Conservation (phyloP, 441 rosid species). For the Biscutella auriculata region DNA sequence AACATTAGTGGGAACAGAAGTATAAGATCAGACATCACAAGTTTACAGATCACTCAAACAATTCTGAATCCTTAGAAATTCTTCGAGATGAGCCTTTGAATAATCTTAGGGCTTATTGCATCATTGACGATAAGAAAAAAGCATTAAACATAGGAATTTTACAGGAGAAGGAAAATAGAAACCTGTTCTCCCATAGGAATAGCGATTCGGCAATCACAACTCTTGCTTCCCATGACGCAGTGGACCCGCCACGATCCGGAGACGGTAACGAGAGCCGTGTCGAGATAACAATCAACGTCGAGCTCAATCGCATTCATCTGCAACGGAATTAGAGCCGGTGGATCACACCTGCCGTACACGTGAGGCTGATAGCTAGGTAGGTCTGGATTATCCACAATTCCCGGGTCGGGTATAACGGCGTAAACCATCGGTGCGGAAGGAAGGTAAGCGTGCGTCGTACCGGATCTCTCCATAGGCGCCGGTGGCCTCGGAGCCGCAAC, state of each 20-base stretch:
- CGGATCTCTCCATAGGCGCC: constrained; percentile 44
- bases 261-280: constrained; percentile 45
- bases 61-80: background rate
- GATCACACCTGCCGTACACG: constrained; percentile 85
- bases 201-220: constrained; percentile 80
- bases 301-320: constrained; percentile 67
- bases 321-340: constrained; percentile 80
- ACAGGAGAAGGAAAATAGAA: background rate
- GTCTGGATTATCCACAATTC: constrained; percentile 85
- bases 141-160: no score
- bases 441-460: constrained; percentile 23
- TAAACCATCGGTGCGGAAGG: constrained; percentile 81
- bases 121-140: no score
- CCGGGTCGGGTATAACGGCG: constrained; percentile 74
- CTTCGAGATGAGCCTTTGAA: background rate
- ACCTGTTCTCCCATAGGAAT: constrained; percentile 90
- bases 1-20: background rate
- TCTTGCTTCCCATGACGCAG: constrained; percentile 80
- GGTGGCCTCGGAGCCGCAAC: constrained; percentile 56
- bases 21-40: no score
- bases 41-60: background rate
- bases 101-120: background rate
- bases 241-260: constrained; percentile 77
- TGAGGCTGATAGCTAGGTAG: constrained; percentile 95
- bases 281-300: constrained; percentile 50